Evolutionary conservation across 805 yeast genomes (phyloP).

Genomic region (Myxozyma monticola): DNA sequence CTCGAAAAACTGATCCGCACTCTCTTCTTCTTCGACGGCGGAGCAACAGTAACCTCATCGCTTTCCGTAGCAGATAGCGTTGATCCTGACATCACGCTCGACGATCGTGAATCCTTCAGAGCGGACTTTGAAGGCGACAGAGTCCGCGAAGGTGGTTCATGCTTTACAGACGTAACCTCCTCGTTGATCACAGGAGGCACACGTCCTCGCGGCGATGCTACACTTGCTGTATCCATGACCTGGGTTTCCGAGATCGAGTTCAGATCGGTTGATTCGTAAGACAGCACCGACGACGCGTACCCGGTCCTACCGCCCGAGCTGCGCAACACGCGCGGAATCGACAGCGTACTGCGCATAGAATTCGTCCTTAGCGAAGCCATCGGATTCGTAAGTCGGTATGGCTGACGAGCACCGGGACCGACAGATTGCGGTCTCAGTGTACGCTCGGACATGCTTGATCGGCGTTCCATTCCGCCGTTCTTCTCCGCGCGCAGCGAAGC

Average conservation of each 20-base stretch:
- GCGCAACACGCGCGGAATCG: conserved; percentile 9
- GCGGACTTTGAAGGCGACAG: conserved; percentile 19
- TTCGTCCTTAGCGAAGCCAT: conserved; percentile 7
- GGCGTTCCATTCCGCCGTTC: conserved; percentile 8
- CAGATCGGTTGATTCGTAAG: conserved; percentile 24
- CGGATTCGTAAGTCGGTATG: neutral
- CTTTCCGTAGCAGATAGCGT: conserved; percentile 2
- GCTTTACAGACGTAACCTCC: conserved; percentile 9
- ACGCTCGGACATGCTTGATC: conserved; percentile 25
- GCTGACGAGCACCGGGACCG: no score
- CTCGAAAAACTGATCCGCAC: conserved; percentile 17
- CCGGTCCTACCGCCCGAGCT: conserved; percentile 5
- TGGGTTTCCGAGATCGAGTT: conserved; percentile 25
- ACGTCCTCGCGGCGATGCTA: neutral
- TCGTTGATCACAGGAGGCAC: conserved; percentile 21
- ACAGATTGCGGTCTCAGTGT: conserved; percentile 12
- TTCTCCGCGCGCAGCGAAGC: conserved; percentile 9
- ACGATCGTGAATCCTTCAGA: conserved; percentile 18
- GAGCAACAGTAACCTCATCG: conserved; percentile 9
- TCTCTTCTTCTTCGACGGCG: conserved; percentile 12
- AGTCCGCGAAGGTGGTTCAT: conserved; percentile 17
- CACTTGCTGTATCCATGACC: conserved; percentile 10
- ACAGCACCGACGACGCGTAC: conserved; percentile 23
- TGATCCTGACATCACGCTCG: conserved; percentile 19
- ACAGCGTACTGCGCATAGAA: conserved; percentile 8